These are phyloP conservation scores for Salix purpurea DNA, from an alignment of 345 rosid genomes.

Conservation along the genomic window DNA sequence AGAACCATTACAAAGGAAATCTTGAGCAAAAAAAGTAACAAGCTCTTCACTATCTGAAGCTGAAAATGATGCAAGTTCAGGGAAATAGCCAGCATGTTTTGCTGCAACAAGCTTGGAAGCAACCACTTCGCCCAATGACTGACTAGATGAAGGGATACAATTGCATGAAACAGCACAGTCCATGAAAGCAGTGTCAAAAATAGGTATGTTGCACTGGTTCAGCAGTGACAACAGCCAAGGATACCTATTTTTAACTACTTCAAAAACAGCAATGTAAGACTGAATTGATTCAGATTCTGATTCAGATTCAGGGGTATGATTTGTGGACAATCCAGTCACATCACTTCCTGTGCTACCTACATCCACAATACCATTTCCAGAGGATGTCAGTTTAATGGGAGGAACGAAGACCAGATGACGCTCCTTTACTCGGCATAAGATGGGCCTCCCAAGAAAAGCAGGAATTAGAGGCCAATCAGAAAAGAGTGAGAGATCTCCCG, in stretches of 20 bases:
- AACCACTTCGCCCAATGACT: constrained; percentile 78
- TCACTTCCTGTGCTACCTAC: constrained; percentile 25
- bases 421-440: constrained; percentile 79
- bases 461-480: constrained; percentile 94
- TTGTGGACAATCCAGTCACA: constrained; percentile 29
- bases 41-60: constrained; percentile 62
- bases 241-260: constrained; percentile 40
- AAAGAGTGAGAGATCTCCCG: constrained; percentile 62
- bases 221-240: constrained; percentile 79
- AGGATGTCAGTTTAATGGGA: constrained; percentile 26
- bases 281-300: constrained; percentile 39
- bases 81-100: constrained; percentile 64
- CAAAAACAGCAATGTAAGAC: constrained; percentile 52
- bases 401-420: constrained; percentile 69
- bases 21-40: constrained; percentile 70
- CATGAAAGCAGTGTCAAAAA: constrained; percentile 62
- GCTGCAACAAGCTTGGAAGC: constrained; percentile 81
- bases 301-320: constrained; percentile 37
- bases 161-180: constrained; percentile 68
- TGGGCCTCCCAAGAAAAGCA: constrained; percentile 86
- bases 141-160: constrained; percentile 56
- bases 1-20: constrained; percentile 55
- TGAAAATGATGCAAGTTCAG: constrained; percentile 57
- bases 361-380: constrained; percentile 31
- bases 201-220: constrained; percentile 83